Evolutionary conservation across 2,329 filamentous ascomycete species (phyloP).

Genomic region (Cyanodermella asteris): DNA sequence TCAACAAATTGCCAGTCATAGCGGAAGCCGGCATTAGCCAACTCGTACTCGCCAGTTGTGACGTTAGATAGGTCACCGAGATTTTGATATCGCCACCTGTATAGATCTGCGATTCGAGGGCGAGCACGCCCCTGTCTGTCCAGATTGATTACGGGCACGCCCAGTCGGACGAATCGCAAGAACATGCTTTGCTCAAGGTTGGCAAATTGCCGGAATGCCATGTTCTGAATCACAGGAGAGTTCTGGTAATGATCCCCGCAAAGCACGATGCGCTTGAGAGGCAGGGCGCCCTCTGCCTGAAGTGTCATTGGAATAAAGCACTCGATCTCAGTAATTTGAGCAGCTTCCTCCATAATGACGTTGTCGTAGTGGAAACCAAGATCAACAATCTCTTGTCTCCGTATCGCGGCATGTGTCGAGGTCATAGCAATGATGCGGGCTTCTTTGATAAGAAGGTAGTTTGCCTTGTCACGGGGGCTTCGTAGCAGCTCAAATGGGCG

Average conservation of each 20-base stretch:
- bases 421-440: conserved; percentile 99
- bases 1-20: conserved; percentile 96
- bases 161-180: conserved; percentile 68
- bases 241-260: conserved; percentile 95
- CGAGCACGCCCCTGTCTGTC: conserved; percentile 87
- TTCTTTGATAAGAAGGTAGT: conserved; percentile 85
- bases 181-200: conserved; percentile 94
- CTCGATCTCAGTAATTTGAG: conserved; percentile 92
- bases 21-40: conserved; percentile 75
- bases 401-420: conserved; percentile 90
- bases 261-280: conserved; percentile 69
- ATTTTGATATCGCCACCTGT: conserved; percentile 76
- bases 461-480: conserved; percentile 75
- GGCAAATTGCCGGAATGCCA: conserved; percentile 83
- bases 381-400: conserved; percentile 66
- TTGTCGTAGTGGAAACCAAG: conserved; percentile 97
- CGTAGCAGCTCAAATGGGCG: conserved; percentile 86
- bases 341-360: conserved; percentile 94
- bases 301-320: conserved; percentile 90
- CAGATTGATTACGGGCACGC: conserved; percentile 74
- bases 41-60: conserved; percentile 47
- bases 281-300: conserved; percentile 53
- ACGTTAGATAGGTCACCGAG: conserved; percentile 63
- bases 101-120: conserved; percentile 67
- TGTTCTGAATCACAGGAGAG: conserved; percentile 82